Percentiles rank a stretch among this genome's conserved stretches.
Conservation (phyloP, 129 eudicot genomes). For the Helianthus tuberosus region DNA sequence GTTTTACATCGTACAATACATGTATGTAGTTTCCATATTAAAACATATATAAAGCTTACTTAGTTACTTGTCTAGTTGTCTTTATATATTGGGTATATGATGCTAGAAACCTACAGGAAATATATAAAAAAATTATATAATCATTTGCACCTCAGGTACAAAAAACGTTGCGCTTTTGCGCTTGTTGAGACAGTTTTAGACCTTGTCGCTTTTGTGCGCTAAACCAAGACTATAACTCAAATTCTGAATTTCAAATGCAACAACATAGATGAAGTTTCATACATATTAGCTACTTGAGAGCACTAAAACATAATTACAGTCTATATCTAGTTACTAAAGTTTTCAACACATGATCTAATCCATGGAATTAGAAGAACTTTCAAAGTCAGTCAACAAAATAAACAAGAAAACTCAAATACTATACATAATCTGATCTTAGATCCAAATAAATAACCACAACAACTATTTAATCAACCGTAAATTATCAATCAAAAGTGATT, state of each 20-base stretch:
- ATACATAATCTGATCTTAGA: neutral
- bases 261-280: neutral
- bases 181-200: no score
- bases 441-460: neutral
- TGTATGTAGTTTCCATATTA: no score
- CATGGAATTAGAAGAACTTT: neutral
- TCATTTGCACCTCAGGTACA: no score
- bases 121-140: no score
- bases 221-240: neutral
- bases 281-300: neutral
- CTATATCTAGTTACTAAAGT: neutral
- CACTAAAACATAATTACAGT: neutral
- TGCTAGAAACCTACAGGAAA: no score
- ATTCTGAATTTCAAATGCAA: slow-evolving; percentile 2
- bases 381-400: slow-evolving; percentile 2
- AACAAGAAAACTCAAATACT: neutral
- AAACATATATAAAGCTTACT: no score
- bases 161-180: no score
- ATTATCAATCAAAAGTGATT: neutral
- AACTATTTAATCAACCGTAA: neutral
- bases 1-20: no score
- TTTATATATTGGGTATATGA: no score
- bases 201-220: no score
- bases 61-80: no score
- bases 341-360: neutral